Base-by-base conservation (phyloP, 1,284 basidiomycete species). In the Ceratobasidium sp. region DNA sequence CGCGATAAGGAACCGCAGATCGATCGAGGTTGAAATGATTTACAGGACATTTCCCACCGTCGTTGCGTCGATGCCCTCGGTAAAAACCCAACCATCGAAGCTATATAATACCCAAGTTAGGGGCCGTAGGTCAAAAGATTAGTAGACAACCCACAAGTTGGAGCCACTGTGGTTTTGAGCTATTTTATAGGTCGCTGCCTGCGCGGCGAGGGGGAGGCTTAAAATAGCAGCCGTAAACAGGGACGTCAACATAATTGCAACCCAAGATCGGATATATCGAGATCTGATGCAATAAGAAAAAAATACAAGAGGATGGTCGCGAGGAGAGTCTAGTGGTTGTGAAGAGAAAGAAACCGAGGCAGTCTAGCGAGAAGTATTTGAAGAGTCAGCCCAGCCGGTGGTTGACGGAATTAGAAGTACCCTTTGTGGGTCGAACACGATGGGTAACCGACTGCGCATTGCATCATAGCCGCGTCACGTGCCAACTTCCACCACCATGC, bases 41-140 rank as follows among this genome's bases (percentile, higher is more conserved):
- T 61, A 81, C 58, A 78, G 46, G 26, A 81, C 80, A 66, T 81
- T 80, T 39, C 80, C 79, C 40, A 58, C 61, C 40, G 60, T 80
- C 26, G 79, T 80, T 28, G 61, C 58, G 60, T 81, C 80, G 51
- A 73, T 71, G 13, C 79, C 80, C 13, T 67, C 69, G 28, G 67
- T 63, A 55, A 80, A 81, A 26, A 63, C 77, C 80, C 80, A 81
- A 15, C 60, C 75, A 26, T 79, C 55, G 39, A 79, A 79, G 78
- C 78, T 79, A 44, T 23, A 67, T 20, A 26, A 23, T 33, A 15
- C 12, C 9, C 15, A 72, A 26, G 39, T 28, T 26, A 42, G 33
- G 15, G 20, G 15, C 12, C 70, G 10, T 6, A 26, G 13, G 6
- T 23, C 5, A 44, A 61, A 66, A 7, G 5, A 6, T 40, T 10